Evolutionary conservation across 2,329 filamentous ascomycete species (phyloP).

Genomic region (Aspergillus novoparasiticus): DNA sequence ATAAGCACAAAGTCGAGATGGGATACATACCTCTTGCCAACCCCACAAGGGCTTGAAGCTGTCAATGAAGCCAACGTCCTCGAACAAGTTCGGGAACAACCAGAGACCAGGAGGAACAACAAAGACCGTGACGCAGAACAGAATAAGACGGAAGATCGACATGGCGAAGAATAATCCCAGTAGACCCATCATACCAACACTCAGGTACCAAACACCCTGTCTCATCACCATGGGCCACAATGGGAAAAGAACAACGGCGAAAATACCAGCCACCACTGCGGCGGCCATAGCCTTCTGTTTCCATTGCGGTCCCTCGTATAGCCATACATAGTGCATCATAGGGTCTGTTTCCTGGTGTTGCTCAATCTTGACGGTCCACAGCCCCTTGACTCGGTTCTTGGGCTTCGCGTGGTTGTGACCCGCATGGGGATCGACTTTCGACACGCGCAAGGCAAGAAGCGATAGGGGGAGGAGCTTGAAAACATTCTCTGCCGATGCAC

Average conservation of each 20-base stretch:
- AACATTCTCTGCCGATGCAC: constrained; percentile 83
- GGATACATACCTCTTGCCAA: constrained; percentile 82
- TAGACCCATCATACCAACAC: constrained; percentile 87
- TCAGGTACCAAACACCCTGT: constrained; percentile 95
- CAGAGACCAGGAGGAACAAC: constrained; percentile 83
- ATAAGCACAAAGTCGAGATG: neutral
- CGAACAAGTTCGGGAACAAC: constrained; percentile 97
- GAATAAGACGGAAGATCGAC: constrained; percentile 93
- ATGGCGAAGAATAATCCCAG: constrained; percentile 95
- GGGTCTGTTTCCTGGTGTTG: constrained; percentile 79
- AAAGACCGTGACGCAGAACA: constrained; percentile 93
- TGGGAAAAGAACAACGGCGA: constrained; percentile 90
- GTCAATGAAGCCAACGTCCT: constrained; percentile 97
- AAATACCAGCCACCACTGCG: constrained; percentile 79
- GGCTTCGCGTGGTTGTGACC: constrained; percentile 69
- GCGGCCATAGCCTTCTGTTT: constrained; percentile 90
- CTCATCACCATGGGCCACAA: constrained; percentile 91
- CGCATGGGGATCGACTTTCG: constrained; percentile 76
- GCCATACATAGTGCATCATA: constrained; percentile 87
- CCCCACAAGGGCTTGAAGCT: constrained; percentile 96
- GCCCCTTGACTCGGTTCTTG: constrained; percentile 87
- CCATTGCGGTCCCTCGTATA: constrained; percentile 92
- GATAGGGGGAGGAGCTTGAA: constrained; percentile 96
- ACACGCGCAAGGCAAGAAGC: constrained; percentile 87
- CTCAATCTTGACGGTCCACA: constrained; percentile 95